Percentiles rank a stretch among this genome's conserved stretches.
Evolutionary conservation across 2,329 filamentous ascomycete species (phyloP).

Genomic region (Cladosporium sp.): DNA sequence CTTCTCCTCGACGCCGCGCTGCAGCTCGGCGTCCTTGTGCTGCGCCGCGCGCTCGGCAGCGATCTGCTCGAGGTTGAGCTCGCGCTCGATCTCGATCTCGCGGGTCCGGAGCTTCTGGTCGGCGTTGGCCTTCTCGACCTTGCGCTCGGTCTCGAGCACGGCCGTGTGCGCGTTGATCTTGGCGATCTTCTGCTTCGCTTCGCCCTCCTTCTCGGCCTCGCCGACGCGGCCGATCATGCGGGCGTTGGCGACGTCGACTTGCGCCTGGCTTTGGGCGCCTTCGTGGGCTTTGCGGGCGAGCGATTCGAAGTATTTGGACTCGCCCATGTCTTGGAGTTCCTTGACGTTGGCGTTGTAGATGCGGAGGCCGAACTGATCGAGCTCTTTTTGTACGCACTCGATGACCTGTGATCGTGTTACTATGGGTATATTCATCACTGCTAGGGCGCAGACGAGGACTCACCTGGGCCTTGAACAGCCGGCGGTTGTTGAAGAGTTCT

Average conservation of each 20-base stretch:
- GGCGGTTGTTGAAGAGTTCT: conserved; percentile 73
- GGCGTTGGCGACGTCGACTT: conserved; percentile 54
- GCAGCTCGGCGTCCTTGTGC: conserved; percentile 70
- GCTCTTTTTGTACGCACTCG: conserved; percentile 65
- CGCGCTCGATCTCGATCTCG: conserved; percentile 65
- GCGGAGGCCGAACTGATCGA: conserved; percentile 68
- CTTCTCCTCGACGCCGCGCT: conserved; percentile 69
- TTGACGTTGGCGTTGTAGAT: conserved; percentile 73
- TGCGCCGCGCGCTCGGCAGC: conserved; percentile 67
- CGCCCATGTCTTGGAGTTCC: conserved; percentile 75
- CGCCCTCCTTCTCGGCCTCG: conserved; percentile 70
- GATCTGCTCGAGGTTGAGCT: conserved; percentile 71
- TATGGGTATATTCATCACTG: neutral
- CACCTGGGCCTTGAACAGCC: conserved; percentile 57
- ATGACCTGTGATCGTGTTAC: conserved; percentile 40
- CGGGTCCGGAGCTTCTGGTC: conserved; percentile 69
- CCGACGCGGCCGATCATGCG: conserved; percentile 63
- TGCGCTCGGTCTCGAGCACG: conserved; percentile 76
- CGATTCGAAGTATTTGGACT: conserved; percentile 76
- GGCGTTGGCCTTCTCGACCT: conserved; percentile 70
- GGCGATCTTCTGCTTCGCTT: conserved; percentile 78
- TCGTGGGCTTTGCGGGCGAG: conserved; percentile 79
- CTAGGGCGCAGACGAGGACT: neutral
- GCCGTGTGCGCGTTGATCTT: conserved; percentile 84
- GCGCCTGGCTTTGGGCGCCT: conserved; percentile 74